Evolutionary conservation across 2,329 filamentous ascomycete genomes (phyloP), one percentile per base, ranked within the genome.

Genomic region (Arthrobotrys sinensis): DNA sequence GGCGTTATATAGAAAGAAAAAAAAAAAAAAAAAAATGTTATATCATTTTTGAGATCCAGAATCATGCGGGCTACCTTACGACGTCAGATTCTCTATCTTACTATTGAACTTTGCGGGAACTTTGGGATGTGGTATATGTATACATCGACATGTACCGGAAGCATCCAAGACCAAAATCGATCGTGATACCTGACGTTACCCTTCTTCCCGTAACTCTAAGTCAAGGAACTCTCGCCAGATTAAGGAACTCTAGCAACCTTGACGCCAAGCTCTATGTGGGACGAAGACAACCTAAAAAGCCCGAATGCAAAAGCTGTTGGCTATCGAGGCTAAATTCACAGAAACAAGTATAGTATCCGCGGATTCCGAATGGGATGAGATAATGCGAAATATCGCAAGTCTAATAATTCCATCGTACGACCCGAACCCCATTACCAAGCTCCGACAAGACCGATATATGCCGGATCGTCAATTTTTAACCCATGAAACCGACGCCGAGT

Each of bases 391-490:
- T 19, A 45, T 38, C 24, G 45, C 46, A 53, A 32, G 36, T 38
- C 36, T 2, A 52, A 62, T 52, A 67, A 24, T 34, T 10, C n/a
- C 55, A 53, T 76, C 72, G 72, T 76, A 70, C 57, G 72, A 76
- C 69, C 34, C 50, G 28, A 36, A n/a, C 68, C 55, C 45, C 68
- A 50, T 40, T 53, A 43, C 21, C 19, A 53, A 67, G 70, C 53
- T 75, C 70, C 70, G 70, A 75, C 57, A 46, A 63, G 38, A 68
- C 63, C 70, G 70, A 67, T 16, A 62, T 45, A 40, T 75, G 63
- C 62, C 70, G 70, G 63, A 32, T 67, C 63, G 46, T 53, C 46
- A 34, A 36, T 32, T 50, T 60, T 65, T 60, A 16, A 64, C 8
- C 60, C 60, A 66, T 48, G 24, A 40, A 65, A 52, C 52, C 32